Evolutionary conservation across 352 stramenopile species (phyloP).

Genomic region (Pythium sukuiense): DNA sequence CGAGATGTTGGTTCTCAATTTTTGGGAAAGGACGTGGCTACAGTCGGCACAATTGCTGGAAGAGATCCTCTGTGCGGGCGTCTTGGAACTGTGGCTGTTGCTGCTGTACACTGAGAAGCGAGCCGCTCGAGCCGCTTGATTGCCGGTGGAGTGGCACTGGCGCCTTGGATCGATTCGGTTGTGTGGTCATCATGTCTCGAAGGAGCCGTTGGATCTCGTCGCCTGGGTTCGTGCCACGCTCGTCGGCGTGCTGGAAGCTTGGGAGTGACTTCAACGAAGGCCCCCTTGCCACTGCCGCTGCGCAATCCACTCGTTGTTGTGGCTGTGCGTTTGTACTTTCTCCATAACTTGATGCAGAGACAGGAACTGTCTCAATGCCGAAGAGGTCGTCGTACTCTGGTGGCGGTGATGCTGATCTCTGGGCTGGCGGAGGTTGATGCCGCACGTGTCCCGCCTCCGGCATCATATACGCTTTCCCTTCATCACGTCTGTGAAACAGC

Average conservation of each 20-base stretch:
- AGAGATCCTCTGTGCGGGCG: conserved; percentile 55
- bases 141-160: not conserved
- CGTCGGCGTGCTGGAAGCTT: not conserved
- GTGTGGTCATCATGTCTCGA: conserved; percentile 38
- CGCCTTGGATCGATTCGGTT: not conserved
- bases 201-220: conserved; percentile 58
- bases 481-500: conserved; percentile 21
- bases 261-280: not conserved
- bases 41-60: conserved; percentile 52
- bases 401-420: conserved; percentile 39
- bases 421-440: not conserved
- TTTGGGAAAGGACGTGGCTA: conserved; percentile 15
- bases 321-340: not conserved
- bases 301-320: not conserved
- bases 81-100: conserved; percentile 48
- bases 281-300: not conserved
- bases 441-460: not conserved
- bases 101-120: not conserved
- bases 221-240: conserved; percentile 31
- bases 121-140: not conserved
- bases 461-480: not conserved
- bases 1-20: conserved; percentile 6
- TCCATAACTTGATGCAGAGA: conserved; percentile 1
- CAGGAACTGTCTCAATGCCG: conserved; percentile 53
- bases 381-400: conserved; percentile 66